Conservation (phyloP, 108 stramenopile species). For the Discostella pseudostelligera region DNA sequence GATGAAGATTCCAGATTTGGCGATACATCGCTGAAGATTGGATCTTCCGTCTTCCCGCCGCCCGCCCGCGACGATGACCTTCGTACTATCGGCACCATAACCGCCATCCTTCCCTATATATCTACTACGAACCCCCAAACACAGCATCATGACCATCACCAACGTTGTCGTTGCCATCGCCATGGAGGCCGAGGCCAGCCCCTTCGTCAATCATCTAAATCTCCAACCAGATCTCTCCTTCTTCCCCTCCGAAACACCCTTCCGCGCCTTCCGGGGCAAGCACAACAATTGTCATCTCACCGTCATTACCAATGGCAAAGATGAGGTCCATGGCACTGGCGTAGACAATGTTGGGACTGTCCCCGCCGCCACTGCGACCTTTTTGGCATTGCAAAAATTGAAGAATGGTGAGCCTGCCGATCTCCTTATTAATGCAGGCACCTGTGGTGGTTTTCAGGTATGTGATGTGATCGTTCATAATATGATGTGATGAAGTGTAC, state of each 20-base stretch:
- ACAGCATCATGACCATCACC: constrained; percentile 33
- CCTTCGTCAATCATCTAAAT: constrained; percentile 78
- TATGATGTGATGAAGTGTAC: too few species aligned
- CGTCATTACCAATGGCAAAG: constrained; percentile 92
- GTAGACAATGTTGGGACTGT: constrained; percentile 96
- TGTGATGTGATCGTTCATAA: too few species aligned
- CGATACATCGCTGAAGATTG: background rate
- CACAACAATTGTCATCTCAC: constrained; percentile 81
- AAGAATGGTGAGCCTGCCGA: constrained; percentile 47
- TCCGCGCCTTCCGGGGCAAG: constrained; percentile 75
- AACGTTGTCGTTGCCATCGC: constrained; percentile 83
- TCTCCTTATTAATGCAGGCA: constrained; percentile 93
- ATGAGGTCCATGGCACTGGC: constrained; percentile 72
- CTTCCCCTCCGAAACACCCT: constrained; percentile 80
- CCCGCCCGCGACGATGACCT: too few species aligned
- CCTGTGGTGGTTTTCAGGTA: constrained; percentile 92
- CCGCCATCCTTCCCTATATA: too few species aligned
- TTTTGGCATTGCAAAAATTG: constrained; percentile 70
- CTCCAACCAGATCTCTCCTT: constrained; percentile 59
- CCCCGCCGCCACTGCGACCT: constrained; percentile 77
- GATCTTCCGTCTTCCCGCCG: too few species aligned
- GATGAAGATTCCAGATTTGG: too few species aligned
- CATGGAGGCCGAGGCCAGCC: constrained; percentile 94
- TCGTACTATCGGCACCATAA: too few species aligned
- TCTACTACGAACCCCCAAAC: too few species aligned